Base-by-base conservation (phyloP, 2,329 filamentous ascomycete genomes). In the Diaporthe eres region DNA sequence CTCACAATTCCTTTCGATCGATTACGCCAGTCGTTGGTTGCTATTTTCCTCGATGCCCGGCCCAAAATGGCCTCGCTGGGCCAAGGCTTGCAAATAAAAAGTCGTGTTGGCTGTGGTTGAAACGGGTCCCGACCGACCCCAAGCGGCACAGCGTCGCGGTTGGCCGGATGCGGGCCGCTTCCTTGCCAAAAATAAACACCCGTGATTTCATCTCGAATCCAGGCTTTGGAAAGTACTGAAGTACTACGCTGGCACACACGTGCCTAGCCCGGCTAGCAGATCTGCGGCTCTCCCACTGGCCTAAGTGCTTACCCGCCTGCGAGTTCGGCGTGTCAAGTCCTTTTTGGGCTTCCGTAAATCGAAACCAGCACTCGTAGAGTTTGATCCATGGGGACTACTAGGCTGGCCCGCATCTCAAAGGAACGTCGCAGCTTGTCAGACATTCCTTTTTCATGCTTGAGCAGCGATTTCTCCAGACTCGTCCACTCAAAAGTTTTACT, bases 121-220 rank as follows among this genome's bases (percentile, higher is more conserved):
- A 71, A 71, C 68, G 19, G 68, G 68, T 34, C 53, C 55, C 55
- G 53, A 34, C 68, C 68, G 25, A 15, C 31, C 17, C 39, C 19
- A 37, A 25, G 44, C 63, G 44, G 61, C 61, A 31, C 25, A 47
- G 57, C 57, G 42, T 28, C 10, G 61, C 28, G 44, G 61, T 3
- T 34, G 44, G 44, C 44, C 63, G 28, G 28, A 12, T 9, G 44
- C 25, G 19, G 63, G 63, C 28, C 63, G 31, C 28, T 53, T 51
- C 47, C 44, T 47, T 68, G 44, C 63, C 63, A 53, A 68, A 68
- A 68, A 68, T 68, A 68, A 68, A 22, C 63, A 68, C 4, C 31
- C 8, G 47, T 8, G 12, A 51, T 68, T 39, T 12, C 63, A 53
- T 34, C 7, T 13, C 25, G 8, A 25, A 34, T 31, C 13, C 17